A percentile compares a stretch with the other conserved stretches of the same genome.
These are phyloP conservation scores for Ceratobasidium sp. DNA, from an alignment of 1,284 basidiomycete genomes.

Conservation along the genomic window DNA sequence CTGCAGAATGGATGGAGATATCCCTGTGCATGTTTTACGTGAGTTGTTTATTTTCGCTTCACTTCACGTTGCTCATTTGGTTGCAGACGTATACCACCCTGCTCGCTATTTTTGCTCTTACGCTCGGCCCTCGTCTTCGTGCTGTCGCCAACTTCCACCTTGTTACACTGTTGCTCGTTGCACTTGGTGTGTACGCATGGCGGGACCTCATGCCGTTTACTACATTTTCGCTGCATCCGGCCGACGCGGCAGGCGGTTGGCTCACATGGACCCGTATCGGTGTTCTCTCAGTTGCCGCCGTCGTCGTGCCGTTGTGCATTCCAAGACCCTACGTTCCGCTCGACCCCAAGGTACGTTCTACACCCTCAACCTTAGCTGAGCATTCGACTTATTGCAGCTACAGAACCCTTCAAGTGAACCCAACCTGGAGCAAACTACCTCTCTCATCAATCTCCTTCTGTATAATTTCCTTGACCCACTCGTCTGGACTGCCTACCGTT, in stretches of 20 bases:
- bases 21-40: constrained; percentile 47
- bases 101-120: constrained; percentile 47
- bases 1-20: constrained; percentile 48
- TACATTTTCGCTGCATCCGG: constrained; percentile 60
- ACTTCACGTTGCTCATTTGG: not conserved
- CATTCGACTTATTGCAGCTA: constrained; percentile 53
- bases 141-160: constrained; percentile 52
- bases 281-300: constrained; percentile 57
- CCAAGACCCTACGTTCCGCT: constrained; percentile 61
- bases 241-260: constrained; percentile 57
- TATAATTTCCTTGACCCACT: constrained; percentile 70
- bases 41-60: constrained; percentile 8
- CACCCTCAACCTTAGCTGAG: not conserved
- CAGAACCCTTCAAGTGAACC: constrained; percentile 54
- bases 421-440: constrained; percentile 75
- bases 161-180: constrained; percentile 57
- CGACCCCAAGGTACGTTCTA: constrained; percentile 53
- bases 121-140: constrained; percentile 22
- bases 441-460: constrained; percentile 64
- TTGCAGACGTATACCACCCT: constrained; percentile 51
- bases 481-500: constrained; percentile 60
- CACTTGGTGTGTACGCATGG: constrained; percentile 64
- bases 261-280: constrained; percentile 57
- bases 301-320: constrained; percentile 61
- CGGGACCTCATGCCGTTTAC: constrained; percentile 73